Base-by-base conservation (phyloP, 345 rosid genomes). In the Lepidium didymum region DNA sequence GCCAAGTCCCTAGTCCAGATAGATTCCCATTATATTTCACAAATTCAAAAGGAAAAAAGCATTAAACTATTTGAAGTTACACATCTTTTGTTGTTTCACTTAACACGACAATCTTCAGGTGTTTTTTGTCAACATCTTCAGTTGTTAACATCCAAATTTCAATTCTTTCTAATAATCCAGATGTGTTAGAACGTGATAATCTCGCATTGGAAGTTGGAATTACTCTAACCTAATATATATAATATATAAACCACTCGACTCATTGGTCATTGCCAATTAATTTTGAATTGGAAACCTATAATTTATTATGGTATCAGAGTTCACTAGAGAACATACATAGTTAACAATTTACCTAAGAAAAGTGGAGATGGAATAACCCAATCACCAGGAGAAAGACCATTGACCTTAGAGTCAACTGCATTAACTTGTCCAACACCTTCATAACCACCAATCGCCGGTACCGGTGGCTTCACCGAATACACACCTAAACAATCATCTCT, bases 391-490 rank as follows among this genome's bases (percentile, higher is more conserved):
- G 81, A 75, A 44, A 93, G 52, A 72, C 57, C 78, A 69, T 69
- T 81, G 16, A 93, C 97, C 9, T 68, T 85, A 33, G 94, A 80
- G 27, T 94, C 97, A 38, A 88, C 83, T 19, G 83, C 77, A 65
- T 82, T 76, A 1, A 93, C 92, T 81, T 90, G 79, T 0, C 97
- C 98, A 51, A 93, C 97, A 49, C 98, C 97, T 70, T 90, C 94
- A 65, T 90, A 84, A 50, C 98, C 97, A 77, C 96, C 98, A 42
- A 90, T 83, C 0, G 98, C 96, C 4, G 98, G 98, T 58, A 85
- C 80, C 9, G 81, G 77, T 56, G 98, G 98, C 81, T 94, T 85
- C 69, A 87, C 92, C 15, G 97, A 97, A 52, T 88, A 93, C 35
- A 90, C 94, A 16, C 98, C 98, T 88, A 47, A 34, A 67, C 45